Evolutionary conservation across 2,329 filamentous ascomycete species (phyloP), one percentile per base, ranked within the genome.

Genomic region (Kalmusia sp.): DNA sequence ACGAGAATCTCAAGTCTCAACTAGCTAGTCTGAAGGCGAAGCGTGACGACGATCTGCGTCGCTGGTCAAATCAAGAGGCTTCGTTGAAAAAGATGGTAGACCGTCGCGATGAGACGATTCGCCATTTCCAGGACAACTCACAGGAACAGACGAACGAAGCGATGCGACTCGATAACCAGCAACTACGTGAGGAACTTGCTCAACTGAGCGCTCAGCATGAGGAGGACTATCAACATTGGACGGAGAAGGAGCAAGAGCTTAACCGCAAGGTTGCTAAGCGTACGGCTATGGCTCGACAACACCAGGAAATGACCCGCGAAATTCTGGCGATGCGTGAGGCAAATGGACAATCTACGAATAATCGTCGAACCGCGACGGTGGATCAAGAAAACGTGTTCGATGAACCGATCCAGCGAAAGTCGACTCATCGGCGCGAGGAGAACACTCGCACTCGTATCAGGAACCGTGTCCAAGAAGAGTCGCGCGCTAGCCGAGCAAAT

Each of bases 1-100:
- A 93, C 68, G 84, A 84, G 9, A 76, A 87, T 6, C 78, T 96
- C 45, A 84, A 80, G 56, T 82, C 84, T n/a, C 90, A 95, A 69
- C 85, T 96, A 46, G 84, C 89, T 40, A 87, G 89, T 45, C 79
- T 95, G 8, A 87, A 89, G 64, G 82, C 86, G 41, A 90, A 92
- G 52, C 80, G 95, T 11, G 82, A 88, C 51, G 79, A 84, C 24
- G 74, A 76, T 24, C 49, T 62, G 15, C 65, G 64, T 49, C 69
- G 66, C 9, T 74, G 72, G 71, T 50, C 60, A 28, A 61, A 58
- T 12, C 64, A 66, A 14, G 71, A 76, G 52, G 59, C 68, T 12
- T 59, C 69, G 8, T 40, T 77, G 19, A 69, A 70, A 47, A 59
- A 62, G 17, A 61, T 64, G 37, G 64, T 77, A 21, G 69, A 72